These are phyloP conservation scores for Beverwykella pulmonaria DNA, from an alignment of 495 filamentous ascomycete genomes.

Conservation along the genomic window DNA sequence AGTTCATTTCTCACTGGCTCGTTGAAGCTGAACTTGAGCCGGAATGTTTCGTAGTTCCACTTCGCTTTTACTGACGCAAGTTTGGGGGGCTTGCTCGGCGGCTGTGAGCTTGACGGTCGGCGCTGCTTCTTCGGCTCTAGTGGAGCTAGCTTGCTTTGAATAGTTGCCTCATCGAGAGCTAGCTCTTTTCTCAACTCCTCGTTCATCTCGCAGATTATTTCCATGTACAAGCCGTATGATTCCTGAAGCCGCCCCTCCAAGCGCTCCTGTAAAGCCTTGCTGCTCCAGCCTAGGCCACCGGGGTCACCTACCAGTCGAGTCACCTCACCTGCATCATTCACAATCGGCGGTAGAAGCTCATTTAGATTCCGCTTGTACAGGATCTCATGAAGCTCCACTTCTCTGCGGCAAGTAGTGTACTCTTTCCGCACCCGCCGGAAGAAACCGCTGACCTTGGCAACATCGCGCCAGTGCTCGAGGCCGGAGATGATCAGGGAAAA, in stretches of 20 bases:
- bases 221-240: slow-evolving; percentile 25
- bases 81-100: neutral
- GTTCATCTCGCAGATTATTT: slow-evolving; percentile 30
- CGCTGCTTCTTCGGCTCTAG: no score
- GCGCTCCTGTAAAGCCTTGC: neutral
- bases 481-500: slow-evolving; percentile 43
- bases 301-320: slow-evolving; percentile 12
- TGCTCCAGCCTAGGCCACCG: slow-evolving; percentile 5
- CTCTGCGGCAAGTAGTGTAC: slow-evolving; percentile 37
- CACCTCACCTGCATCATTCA: slow-evolving; percentile 8
- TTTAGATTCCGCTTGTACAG: slow-evolving; percentile 16
- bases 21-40: slow-evolving; percentile 17
- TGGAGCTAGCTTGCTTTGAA: slow-evolving; percentile 22
- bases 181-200: slow-evolving; percentile 24
- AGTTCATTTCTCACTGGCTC: slow-evolving; percentile 15
- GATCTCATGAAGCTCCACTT: slow-evolving; percentile 8
- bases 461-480: slow-evolving; percentile 44
- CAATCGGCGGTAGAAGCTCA: slow-evolving; percentile 24
- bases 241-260: slow-evolving; percentile 25
- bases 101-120: neutral
- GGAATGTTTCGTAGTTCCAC: slow-evolving; percentile 16
- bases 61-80: neutral
- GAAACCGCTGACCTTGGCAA: slow-evolving; percentile 32
- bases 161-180: slow-evolving; percentile 4
- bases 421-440: slow-evolving; percentile 40